Base-by-base conservation (phyloP, 208 protist species). In the Trypanosoma cruzi region DNA sequence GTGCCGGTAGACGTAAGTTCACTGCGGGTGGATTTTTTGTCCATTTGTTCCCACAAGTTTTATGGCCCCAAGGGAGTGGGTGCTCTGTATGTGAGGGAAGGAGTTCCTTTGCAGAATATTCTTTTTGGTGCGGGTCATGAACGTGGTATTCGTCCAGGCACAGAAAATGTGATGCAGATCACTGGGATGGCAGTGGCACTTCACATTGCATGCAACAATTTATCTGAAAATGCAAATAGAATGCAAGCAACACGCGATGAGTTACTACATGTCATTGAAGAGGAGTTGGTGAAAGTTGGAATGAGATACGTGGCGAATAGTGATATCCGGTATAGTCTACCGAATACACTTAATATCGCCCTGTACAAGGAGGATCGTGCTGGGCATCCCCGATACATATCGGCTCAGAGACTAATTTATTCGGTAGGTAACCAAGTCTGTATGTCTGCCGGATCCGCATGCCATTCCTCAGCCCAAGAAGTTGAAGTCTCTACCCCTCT, bases 31-130 rank as follows among this genome's bases (percentile, higher is more conserved):
- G 98, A 99, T 84, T 64, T 99, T 0, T 75, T 99, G 42, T 98
- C 97, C 4, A 95, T 99, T 20, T 97, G 86, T 54, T 97, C 92
- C 7, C 99, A 99, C 80, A 99, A 99, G 76, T 90, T 99, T 36
- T 99, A 99, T 80, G 98, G 95, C 0, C 98, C 98, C 24, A 99
- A 99, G 58, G 95, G 95, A 48, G 67, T 84, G 2, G 92, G 88
- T 7, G 86, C 86, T 1, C 74, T 97, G 4, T 95, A 89, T 70
- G 76, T 94, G 24, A 77, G 70, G 31, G 66, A 77, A 11, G 89
- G 82, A 14, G 80, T 92, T 34, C 20, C 32, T 20, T 28, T 96
- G 13, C 28, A 66, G n/a, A 93, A 90, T 67, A 71, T 95, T 36
- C 73, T 90, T 22, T 84, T 82, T 54, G 93, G 93, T 37, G 93